phyloP scores from a whole-genome alignment of 176 grass and related monocot species.

The Ananas comosus region DNA sequence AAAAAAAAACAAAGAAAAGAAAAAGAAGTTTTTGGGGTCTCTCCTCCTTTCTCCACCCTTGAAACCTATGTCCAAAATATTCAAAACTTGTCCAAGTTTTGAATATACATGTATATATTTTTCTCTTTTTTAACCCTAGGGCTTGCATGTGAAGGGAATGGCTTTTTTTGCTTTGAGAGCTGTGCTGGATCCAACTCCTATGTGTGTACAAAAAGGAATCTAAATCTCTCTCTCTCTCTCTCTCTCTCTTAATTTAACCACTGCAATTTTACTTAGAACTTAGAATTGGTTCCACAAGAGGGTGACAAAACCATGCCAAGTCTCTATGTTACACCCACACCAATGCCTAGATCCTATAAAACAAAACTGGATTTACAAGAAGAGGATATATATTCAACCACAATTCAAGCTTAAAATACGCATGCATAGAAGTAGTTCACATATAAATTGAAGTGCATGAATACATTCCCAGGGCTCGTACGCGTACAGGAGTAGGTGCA shows the following conservation, averaged over 20 bases:
- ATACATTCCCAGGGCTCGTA: neutral
- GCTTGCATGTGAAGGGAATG: conserved; percentile 1
- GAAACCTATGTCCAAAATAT: too few species aligned
- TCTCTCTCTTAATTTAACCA: neutral
- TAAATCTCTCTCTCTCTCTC: neutral
- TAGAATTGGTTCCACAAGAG: neutral
- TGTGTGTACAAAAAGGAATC: conserved; percentile 3
- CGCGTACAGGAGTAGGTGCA: neutral
- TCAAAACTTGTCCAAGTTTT: too few species aligned
- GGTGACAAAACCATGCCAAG: conserved; percentile 1
- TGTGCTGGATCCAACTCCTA: neutral
- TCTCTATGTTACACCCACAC: neutral
- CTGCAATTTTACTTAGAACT: neutral
- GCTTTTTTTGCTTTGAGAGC: neutral
- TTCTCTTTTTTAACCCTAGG: neutral
- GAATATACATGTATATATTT: neutral
- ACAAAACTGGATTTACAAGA: neutral
- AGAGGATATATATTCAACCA: neutral
- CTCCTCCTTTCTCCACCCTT: too few species aligned
- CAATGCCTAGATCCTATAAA: neutral
- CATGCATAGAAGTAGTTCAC: neutral
- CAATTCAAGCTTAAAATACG: neutral
- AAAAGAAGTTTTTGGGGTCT: too few species aligned
- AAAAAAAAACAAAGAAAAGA: too few species aligned
- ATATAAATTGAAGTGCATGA: neutral